These are phyloP conservation scores for Colletotrichum caudatum DNA, from an alignment of 2,329 filamentous ascomycete species.

Conservation along the genomic window DNA sequence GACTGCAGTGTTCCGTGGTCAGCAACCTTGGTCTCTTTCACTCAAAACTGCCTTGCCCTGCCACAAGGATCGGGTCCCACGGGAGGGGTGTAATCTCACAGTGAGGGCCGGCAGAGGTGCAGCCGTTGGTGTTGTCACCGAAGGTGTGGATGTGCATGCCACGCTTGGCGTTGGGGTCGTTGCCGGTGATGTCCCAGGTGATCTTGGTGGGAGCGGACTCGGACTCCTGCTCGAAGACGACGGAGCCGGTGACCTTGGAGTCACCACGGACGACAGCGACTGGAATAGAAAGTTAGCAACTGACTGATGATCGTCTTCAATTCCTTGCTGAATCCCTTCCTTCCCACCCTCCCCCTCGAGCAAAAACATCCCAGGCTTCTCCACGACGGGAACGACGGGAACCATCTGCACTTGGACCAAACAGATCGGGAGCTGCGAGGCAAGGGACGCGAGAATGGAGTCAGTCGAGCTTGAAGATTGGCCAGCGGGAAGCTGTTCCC, in stretches of 20 bases:
- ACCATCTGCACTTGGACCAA: slow-evolving; percentile 17
- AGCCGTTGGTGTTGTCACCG: slow-evolving; percentile 99
- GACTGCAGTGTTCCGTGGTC: slow-evolving; percentile 68
- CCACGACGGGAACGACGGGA: slow-evolving; percentile 33
- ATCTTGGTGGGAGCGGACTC: slow-evolving; percentile 87
- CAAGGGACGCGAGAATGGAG: slow-evolving; percentile 29
- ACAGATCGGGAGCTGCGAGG: slow-evolving; percentile 23
- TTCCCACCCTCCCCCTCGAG: neutral
- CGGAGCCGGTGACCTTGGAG: slow-evolving; percentile 92
- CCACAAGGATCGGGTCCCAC: neutral
- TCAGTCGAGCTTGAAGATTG: slow-evolving; percentile 32
- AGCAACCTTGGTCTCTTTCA: neutral
- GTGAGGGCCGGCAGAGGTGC: slow-evolving; percentile 97
- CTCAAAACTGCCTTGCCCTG: neutral
- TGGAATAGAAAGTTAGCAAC: slow-evolving; percentile 54
- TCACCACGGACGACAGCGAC: slow-evolving; percentile 98
- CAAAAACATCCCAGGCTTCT: slow-evolving; percentile 18
- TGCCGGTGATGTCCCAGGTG: slow-evolving; percentile 90
- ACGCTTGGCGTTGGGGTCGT: slow-evolving; percentile 95
- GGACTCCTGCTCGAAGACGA: slow-evolving; percentile 92
- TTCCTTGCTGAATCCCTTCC: slow-evolving; percentile 3
- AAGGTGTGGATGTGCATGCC: slow-evolving; percentile 99
- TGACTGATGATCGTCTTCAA: slow-evolving; percentile 44
- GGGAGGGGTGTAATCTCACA: slow-evolving; percentile 69
- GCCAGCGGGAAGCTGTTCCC: slow-evolving; percentile 28